Percentiles rank a stretch among this genome's conserved stretches.
phyloP scores from a whole-genome alignment of 140 eudicot species.

The Anethum foeniculum region DNA sequence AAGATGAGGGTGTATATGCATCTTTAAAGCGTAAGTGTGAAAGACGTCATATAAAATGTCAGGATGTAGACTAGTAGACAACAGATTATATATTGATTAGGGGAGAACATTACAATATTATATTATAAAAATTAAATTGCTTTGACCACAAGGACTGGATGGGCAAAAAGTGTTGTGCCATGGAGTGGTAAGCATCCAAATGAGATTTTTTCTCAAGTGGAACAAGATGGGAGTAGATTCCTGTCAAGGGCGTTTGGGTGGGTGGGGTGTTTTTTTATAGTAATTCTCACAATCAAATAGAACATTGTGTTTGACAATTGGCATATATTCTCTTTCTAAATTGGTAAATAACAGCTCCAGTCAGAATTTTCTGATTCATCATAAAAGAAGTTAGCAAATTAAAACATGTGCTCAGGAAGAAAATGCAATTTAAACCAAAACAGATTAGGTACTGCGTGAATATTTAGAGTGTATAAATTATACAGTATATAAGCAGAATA shows the following conservation, averaged over 20 bases:
- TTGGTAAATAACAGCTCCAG: neutral
- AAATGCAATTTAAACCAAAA: neutral
- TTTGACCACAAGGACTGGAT: neutral
- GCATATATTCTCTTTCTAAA: neutral
- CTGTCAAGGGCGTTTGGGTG: neutral
- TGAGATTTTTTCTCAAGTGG: neutral
- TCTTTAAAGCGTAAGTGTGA: neutral
- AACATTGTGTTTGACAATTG: conserved; percentile 3
- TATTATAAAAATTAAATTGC: neutral
- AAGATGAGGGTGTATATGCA: neutral
- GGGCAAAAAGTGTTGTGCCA: neutral
- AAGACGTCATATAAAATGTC: neutral
- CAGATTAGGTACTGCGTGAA: neutral
- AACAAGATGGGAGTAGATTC: neutral
- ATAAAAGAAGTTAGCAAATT: neutral
- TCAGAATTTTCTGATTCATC: neutral
- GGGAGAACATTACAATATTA: neutral
- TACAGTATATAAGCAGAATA: neutral
- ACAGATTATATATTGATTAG: neutral
- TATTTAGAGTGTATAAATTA: neutral
- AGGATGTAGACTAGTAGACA: neutral
- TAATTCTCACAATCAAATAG: neutral
- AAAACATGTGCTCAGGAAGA: neutral
- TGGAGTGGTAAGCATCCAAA: neutral
- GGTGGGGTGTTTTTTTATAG: neutral